These are phyloP conservation scores for Parastagonospora avenae DNA, from an alignment of 2,329 filamentous ascomycete genomes.

Conservation along the genomic window DNA sequence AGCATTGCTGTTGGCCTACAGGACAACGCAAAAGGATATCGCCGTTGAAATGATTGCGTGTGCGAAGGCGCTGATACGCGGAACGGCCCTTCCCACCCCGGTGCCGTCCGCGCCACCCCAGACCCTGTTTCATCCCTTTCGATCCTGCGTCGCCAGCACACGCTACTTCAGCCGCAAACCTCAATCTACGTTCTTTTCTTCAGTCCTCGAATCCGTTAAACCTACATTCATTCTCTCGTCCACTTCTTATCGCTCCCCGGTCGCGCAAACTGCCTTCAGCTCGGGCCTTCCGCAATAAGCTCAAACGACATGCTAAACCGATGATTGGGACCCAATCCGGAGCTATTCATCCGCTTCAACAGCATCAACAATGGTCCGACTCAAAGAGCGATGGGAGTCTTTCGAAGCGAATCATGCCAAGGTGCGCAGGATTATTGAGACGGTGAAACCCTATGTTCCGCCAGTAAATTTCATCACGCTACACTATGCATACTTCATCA, in stretches of 20 bases:
- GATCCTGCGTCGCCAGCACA: constrained; percentile 13
- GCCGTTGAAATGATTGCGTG: too few relatives aligned
- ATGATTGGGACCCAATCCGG: background rate
- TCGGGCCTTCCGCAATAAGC: background rate
- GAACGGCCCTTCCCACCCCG: background rate
- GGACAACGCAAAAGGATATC: too few relatives aligned
- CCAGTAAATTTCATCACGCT: constrained; percentile 30
- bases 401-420: constrained; percentile 10
- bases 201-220: background rate
- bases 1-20: too few relatives aligned
- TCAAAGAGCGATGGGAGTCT: constrained; percentile 13
- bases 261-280: background rate
- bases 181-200: constrained; percentile 6
- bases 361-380: constrained; percentile 9
- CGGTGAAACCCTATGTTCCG: constrained; percentile 22
- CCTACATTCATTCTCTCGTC: background rate
- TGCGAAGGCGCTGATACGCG: too few relatives aligned
- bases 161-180: constrained; percentile 13
- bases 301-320: background rate
- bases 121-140: constrained; percentile 18
- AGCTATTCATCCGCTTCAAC: background rate
- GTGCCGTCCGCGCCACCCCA: constrained; percentile 14
- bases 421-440: constrained; percentile 12
- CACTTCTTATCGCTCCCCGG: background rate
- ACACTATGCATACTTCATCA: constrained; percentile 28